Evolutionary conservation across 163 green algal species (phyloP).

Genomic region (Scenedesmus sp.): DNA sequence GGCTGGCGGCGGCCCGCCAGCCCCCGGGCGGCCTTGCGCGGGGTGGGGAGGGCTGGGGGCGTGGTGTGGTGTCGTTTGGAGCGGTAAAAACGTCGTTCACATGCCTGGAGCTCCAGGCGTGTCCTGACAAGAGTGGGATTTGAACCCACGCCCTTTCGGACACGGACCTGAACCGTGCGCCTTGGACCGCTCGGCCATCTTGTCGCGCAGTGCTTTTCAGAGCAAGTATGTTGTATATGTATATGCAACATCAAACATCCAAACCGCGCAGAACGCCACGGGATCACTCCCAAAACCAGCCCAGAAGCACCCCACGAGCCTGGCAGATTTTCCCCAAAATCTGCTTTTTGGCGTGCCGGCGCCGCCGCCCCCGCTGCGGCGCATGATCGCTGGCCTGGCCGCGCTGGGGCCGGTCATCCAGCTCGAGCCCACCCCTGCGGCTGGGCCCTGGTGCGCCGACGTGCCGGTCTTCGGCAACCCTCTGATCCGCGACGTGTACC

Average conservation of each 20-base stretch:
- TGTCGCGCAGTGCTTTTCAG: slow-evolving; percentile 4
- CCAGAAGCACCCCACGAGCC: too few species aligned
- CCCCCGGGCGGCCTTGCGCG: too few species aligned
- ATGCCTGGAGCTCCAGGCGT: slow-evolving; percentile 16
- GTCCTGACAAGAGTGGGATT: slow-evolving; percentile 36
- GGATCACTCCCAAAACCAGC: too few species aligned
- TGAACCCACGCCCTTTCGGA: slow-evolving; percentile 41
- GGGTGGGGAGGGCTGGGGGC: background rate
- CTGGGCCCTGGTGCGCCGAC: too few species aligned
- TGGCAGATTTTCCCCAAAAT: background rate
- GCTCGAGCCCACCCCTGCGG: too few species aligned
- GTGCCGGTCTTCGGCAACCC: too few species aligned
- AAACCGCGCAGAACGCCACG: background rate
- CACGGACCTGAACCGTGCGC: slow-evolving; percentile 41
- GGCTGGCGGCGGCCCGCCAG: too few species aligned
- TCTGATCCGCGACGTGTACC: too few species aligned
- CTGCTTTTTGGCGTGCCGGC: too few species aligned
- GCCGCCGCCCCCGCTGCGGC: too few species aligned
- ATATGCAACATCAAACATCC: background rate
- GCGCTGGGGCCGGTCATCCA: too few species aligned
- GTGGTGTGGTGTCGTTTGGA: background rate
- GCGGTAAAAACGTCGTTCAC: background rate
- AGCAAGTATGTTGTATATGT: background rate
- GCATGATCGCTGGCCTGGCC: too few species aligned
- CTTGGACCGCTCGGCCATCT: slow-evolving; percentile 39